Conservation (phyloP, 805 yeast genomes). For the Cyberlindnera mycetangii region DNA sequence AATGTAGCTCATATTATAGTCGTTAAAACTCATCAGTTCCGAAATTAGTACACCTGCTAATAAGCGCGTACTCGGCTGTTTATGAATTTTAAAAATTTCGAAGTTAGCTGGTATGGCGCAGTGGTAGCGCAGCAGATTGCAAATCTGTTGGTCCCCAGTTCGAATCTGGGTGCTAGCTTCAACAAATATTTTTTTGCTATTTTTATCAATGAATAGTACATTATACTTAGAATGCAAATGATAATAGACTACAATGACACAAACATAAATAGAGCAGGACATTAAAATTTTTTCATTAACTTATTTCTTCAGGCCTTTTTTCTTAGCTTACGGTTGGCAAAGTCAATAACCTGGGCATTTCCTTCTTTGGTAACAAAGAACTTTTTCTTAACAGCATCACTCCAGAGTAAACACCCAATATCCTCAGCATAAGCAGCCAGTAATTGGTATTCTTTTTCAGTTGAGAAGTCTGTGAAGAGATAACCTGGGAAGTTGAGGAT, state of each 20-base stretch:
- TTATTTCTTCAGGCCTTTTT: slow-evolving; percentile 14
- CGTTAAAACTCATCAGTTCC: no score
- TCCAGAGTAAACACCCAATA: slow-evolving; percentile 90
- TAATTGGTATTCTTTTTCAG: slow-evolving; percentile 69
- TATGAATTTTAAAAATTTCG: neutral
- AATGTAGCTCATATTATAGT: neutral
- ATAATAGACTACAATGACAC: neutral
- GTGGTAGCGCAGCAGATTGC: slow-evolving; percentile 99
- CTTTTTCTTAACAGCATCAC: slow-evolving; percentile 60
- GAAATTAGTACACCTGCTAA: neutral
- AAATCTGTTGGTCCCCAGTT: slow-evolving; percentile 98
- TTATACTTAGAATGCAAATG: neutral
- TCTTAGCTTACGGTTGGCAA: slow-evolving; percentile 63
- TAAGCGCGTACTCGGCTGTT: neutral
- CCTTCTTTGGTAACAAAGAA: slow-evolving; percentile 91
- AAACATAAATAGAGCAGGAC: no score
- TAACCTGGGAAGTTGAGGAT: slow-evolving; percentile 85
- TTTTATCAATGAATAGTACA: neutral
- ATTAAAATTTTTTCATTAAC: neutral
- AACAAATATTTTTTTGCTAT: neutral
- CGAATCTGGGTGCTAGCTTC: slow-evolving; percentile 58
- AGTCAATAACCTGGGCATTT: slow-evolving; percentile 85
- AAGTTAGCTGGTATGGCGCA: slow-evolving; percentile 58
- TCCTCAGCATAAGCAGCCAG: slow-evolving; percentile 80
- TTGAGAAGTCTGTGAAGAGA: slow-evolving; percentile 80